Conservation (phyloP, 2,329 filamentous ascomycete species). For the Cadophora gregata region DNA sequence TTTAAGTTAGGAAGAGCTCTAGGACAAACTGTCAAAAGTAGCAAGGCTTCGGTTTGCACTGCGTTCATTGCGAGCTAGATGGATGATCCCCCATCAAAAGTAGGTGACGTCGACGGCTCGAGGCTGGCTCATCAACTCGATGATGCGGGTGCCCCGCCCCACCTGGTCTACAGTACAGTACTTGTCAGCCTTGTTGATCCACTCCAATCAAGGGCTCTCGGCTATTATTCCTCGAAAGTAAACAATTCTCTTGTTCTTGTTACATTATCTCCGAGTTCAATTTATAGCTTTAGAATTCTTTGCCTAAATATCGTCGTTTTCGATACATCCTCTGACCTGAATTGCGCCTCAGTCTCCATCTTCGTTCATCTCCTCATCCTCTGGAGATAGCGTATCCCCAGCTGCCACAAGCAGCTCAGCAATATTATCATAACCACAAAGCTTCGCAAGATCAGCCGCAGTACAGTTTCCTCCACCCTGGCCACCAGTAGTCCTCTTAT, state of each 20-base stretch:
- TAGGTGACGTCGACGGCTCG: conserved; percentile 15
- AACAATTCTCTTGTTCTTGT: not conserved
- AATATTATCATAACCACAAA: not conserved
- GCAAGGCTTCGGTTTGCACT: not conserved
- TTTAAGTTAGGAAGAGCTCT: not conserved
- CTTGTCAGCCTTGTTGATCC: not conserved
- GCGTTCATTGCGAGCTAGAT: not conserved
- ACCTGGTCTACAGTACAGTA: not conserved
- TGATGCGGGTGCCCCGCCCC: not conserved
- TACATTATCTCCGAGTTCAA: too few relatives aligned
- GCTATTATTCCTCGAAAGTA: not conserved
- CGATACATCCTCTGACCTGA: too few relatives aligned
- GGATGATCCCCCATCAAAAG: not conserved
- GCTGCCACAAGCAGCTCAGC: not conserved
- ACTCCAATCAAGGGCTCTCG: not conserved
- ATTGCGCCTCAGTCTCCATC: not conserved
- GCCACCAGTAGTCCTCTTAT: conserved; percentile 1
- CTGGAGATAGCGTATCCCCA: not conserved
- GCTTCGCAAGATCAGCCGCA: not conserved
- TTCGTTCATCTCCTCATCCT: not conserved
- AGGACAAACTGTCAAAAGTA: not conserved
- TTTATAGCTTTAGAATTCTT: too few relatives aligned
- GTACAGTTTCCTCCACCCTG: not conserved
- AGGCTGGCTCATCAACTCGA: conserved; percentile 8
- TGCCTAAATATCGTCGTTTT: too few relatives aligned